Evolutionary conservation across 331 rosid genomes (phyloP).

Genomic region (Spiraea crenata): DNA sequence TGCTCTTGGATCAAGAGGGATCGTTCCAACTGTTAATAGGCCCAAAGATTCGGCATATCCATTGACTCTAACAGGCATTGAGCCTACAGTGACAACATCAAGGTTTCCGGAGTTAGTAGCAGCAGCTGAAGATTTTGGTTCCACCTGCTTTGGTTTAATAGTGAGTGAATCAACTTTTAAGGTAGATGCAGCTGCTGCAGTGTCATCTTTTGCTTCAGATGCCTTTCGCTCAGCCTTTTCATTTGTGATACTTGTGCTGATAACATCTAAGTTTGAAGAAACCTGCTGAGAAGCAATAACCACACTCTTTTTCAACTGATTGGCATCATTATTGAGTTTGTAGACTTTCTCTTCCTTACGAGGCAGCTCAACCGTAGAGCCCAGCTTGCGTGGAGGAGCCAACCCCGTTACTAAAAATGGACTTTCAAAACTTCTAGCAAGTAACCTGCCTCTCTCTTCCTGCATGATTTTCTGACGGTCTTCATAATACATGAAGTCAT

Average conservation of each 20-base stretch:
- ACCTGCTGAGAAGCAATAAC: slow-evolving; percentile 35
- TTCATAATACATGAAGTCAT: slow-evolving; percentile 84
- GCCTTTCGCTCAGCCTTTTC: slow-evolving; percentile 28
- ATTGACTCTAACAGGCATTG: slow-evolving; percentile 69
- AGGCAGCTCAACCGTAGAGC: slow-evolving; percentile 43
- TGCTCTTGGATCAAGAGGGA: slow-evolving; percentile 66
- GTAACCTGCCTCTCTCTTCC: slow-evolving; percentile 75
- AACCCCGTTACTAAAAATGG: slow-evolving; percentile 43
- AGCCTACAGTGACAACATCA: slow-evolving; percentile 70
- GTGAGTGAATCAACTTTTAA: slow-evolving; percentile 67
- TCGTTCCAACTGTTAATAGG: slow-evolving; percentile 71
- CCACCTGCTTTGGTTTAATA: slow-evolving; percentile 47
- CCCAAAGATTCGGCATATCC: slow-evolving; percentile 52
- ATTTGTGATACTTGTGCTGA: slow-evolving; percentile 12
- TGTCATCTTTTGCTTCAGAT: slow-evolving; percentile 32
- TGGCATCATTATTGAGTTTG: slow-evolving; percentile 31
- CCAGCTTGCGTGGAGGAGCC: slow-evolving; percentile 63
- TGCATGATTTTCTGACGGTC: slow-evolving; percentile 85
- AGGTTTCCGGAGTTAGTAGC: slow-evolving; percentile 24
- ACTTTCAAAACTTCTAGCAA: slow-evolving; percentile 39
- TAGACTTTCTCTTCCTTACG: slow-evolving; percentile 33
- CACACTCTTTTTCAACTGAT: slow-evolving; percentile 23
- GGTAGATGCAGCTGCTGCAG: slow-evolving; percentile 39
- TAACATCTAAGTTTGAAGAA: slow-evolving; percentile 29
- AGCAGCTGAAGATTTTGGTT: slow-evolving; percentile 32